A percentile compares a stretch with the other conserved stretches of the same genome.
Conservation (phyloP, 306 rosid species). For the Castanea mollissima region DNA sequence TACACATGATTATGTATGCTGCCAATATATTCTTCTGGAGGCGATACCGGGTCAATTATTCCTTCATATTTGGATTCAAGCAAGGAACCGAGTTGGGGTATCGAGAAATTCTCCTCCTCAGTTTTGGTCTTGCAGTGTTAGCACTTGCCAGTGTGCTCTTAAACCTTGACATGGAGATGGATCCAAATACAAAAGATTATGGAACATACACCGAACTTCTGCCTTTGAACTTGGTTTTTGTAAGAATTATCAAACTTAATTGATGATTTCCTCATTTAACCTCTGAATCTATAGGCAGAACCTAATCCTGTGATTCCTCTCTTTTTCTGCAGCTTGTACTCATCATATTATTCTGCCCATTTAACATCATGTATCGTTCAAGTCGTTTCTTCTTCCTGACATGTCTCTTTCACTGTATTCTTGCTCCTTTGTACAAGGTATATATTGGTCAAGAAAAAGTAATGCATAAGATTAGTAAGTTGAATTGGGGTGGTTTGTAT, state of each 20-base stretch:
- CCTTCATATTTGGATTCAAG: constrained; percentile 79
- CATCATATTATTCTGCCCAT: constrained; percentile 42
- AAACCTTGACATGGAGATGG: too few relatives aligned
- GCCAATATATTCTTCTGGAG: constrained; percentile 58
- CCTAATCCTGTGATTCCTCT: not conserved
- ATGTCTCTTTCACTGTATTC: constrained; percentile 46
- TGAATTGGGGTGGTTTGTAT: too few relatives aligned
- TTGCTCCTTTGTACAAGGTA: constrained; percentile 68
- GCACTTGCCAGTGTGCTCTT: constrained; percentile 48
- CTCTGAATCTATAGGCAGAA: not conserved
- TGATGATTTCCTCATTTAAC: not conserved
- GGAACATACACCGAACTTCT: too few relatives aligned
- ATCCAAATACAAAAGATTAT: too few relatives aligned
- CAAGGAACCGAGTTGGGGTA: constrained; percentile 60
- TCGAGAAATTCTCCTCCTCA: constrained; percentile 43
- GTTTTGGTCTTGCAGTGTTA: constrained; percentile 46
- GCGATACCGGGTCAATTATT: constrained; percentile 53
- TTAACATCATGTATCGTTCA: constrained; percentile 57
- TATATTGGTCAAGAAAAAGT: not conserved
- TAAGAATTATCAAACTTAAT: too few relatives aligned
- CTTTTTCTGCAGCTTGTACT: constrained; percentile 32
- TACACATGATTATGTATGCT: constrained; percentile 75
- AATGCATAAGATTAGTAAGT: too few relatives aligned
- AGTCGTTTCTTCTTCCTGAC: constrained; percentile 58
- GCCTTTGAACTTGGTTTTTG: too few relatives aligned